These are phyloP conservation scores for Crithidia mellificae DNA, from an alignment of 208 protist species.

Conservation along the genomic window DNA sequence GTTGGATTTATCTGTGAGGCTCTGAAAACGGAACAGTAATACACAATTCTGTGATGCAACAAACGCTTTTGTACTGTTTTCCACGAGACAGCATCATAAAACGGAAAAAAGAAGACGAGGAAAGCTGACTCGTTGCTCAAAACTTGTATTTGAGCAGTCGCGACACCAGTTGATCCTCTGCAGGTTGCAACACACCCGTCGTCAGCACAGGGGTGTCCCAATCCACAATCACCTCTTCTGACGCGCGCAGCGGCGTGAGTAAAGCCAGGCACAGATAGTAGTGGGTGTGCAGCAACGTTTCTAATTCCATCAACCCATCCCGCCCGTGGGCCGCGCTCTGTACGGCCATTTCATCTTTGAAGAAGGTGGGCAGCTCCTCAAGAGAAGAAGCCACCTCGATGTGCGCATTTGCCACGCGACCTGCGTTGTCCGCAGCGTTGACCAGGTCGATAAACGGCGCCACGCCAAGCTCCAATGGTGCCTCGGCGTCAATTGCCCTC, in stretches of 20 bases:
- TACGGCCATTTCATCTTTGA: conserved; percentile 41
- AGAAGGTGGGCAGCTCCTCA: conserved; percentile 75
- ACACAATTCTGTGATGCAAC: too few relatives aligned
- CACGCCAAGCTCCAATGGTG: conserved; percentile 60
- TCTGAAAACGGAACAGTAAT: too few relatives aligned
- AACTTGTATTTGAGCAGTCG: conserved; percentile 75
- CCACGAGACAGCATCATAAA: too few relatives aligned
- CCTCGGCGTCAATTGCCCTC: neutral
- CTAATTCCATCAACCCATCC: conserved; percentile 31
- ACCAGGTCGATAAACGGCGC: conserved; percentile 81
- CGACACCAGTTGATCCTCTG: conserved; percentile 51
- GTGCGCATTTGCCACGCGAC: conserved; percentile 53
- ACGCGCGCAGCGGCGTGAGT: conserved; percentile 44
- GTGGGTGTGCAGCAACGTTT: conserved; percentile 37
- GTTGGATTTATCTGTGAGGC: too few relatives aligned
- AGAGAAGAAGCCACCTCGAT: conserved; percentile 66
- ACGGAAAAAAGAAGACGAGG: too few relatives aligned
- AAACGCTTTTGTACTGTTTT: too few relatives aligned
- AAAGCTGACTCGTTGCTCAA: conserved; percentile 24
- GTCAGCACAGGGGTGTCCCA: conserved; percentile 51
- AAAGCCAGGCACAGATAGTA: conserved; percentile 78
- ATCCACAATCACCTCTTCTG: conserved; percentile 76
- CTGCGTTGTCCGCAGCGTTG: conserved; percentile 54
- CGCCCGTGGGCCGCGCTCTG: conserved; percentile 34
- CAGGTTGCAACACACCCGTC: conserved; percentile 42